Evolutionary conservation across 768 basidiomycete species (phyloP).

Genomic region (Tulasnella sp.): DNA sequence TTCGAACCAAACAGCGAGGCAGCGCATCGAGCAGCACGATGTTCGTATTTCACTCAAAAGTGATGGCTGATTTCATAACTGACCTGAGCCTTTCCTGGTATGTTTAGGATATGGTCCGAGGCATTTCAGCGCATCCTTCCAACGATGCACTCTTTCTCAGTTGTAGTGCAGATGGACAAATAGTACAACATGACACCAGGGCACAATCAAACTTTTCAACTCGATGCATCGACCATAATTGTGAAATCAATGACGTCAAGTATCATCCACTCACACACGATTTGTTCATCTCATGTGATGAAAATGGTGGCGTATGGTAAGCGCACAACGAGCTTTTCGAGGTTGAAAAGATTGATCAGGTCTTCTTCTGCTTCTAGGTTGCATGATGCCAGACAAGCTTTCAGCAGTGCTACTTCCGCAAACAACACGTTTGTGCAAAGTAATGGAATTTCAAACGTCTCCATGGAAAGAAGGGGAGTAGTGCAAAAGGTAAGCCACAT

Average conservation of each 20-base stretch:
- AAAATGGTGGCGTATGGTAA: not conserved
- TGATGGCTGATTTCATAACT: too few relatives aligned
- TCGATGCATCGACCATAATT: not conserved
- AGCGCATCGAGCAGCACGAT: not conserved
- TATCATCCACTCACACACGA: slow-evolving; percentile 7
- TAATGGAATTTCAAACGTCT: too few relatives aligned
- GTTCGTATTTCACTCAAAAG: not conserved
- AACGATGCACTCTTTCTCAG: slow-evolving; percentile 4
- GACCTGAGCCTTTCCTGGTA: too few relatives aligned
- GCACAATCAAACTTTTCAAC: not conserved
- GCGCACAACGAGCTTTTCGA: too few relatives aligned
- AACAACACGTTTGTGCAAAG: too few relatives aligned
- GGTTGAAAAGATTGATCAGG: too few relatives aligned
- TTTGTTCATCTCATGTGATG: slow-evolving; percentile 3
- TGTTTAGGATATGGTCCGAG: slow-evolving; percentile 11
- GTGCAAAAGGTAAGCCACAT: not conserved
- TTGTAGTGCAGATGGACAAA: not conserved
- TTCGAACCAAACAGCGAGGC: not conserved
- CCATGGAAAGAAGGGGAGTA: too few relatives aligned
- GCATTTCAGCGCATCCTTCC: slow-evolving; percentile 7
- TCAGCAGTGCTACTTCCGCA: too few relatives aligned
- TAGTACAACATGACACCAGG: not conserved
- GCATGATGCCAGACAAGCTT: slow-evolving; percentile 3
- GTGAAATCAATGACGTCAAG: slow-evolving; percentile 1
- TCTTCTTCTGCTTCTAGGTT: too few relatives aligned